Base-by-base conservation (phyloP, 352 stramenopile genomes). In the Phytophthora boehmeriae region DNA sequence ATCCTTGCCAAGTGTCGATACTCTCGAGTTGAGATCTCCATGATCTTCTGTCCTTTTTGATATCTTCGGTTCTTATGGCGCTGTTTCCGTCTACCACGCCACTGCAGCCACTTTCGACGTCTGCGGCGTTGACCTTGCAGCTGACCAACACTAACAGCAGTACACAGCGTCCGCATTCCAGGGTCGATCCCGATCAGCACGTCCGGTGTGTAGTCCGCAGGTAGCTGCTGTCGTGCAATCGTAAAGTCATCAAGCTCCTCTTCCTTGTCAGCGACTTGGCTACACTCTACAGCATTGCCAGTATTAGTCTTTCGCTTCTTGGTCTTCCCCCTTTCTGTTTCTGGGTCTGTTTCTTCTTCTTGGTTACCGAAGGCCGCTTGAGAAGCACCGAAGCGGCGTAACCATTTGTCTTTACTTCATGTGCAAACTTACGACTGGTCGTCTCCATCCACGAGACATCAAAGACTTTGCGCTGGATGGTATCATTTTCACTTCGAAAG, bases 331-430 rank as follows among this genome's bases (percentile, higher is more conserved):
- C 28, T 47, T 47, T 28, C 19, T 13, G 10, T 30, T 16, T 13
- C 32, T 39, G 22, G 5, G 5, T 16, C 17, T 6, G 6, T 34
- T 51, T 43, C 27, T 43, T n/a, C n/a, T n/a, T n/a, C n/a, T n/a
- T n/a, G n/a, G n/a, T n/a, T n/a, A n/a, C n/a, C 28, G 5, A 17
- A 23, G 51, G 20, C 50, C n/a, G n/a, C n/a, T n/a, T 49, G n/a
- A 63, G 22, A 11, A 55, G 34, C 1, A 55, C 45, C 8, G 30
- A 50, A 3, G 54, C 54, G 11, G 28, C 48, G 35, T 56, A 63
- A 2, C 55, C 55, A 30, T 56, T 47, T 5, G 55, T 51, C 0
- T 47, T 57, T 27, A 63, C 55, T 46, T 55, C 30, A n/a, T 56
- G 41, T 11, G 46, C 55, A 14, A 63, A 63, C 25, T 55, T 36